Evolutionary conservation across 108 stramenopile species (phyloP).

Genomic region (Nitzschia sp.): DNA sequence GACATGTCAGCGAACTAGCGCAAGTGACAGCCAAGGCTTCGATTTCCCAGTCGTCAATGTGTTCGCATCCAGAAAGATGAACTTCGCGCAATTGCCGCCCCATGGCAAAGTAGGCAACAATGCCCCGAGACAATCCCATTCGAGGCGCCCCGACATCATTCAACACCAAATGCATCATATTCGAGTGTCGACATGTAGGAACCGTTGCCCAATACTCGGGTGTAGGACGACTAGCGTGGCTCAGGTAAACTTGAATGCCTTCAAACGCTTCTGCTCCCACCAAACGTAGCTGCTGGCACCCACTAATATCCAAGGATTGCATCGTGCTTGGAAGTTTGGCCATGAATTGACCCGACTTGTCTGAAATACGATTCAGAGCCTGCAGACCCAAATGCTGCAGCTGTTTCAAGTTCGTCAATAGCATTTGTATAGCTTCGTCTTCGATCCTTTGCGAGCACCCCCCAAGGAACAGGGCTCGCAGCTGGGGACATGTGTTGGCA

Average conservation of each 20-base stretch:
- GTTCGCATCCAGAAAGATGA: slow-evolving; percentile 35
- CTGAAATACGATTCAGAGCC: slow-evolving; percentile 8
- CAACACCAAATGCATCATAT: slow-evolving; percentile 19
- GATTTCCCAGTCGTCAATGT: slow-evolving; percentile 30
- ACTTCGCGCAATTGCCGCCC: slow-evolving; percentile 35
- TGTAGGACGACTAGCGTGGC: not conserved
- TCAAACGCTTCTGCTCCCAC: not conserved
- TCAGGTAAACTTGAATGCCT: not conserved
- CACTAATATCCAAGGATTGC: slow-evolving; percentile 22
- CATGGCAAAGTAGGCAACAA: slow-evolving; percentile 28
- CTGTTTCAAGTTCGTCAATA: slow-evolving; percentile 10
- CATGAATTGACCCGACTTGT: slow-evolving; percentile 5
- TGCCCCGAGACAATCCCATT: slow-evolving; percentile 12
- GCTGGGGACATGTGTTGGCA: not conserved
- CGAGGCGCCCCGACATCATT: slow-evolving; percentile 25
- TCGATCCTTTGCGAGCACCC: slow-evolving; percentile 32
- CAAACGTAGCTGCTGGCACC: slow-evolving; percentile 14
- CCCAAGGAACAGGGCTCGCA: slow-evolving; percentile 22
- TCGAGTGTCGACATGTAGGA: slow-evolving; percentile 7
- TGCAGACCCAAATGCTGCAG: slow-evolving; percentile 31
- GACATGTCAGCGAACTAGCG: slow-evolving; percentile 27
- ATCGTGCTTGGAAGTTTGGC: slow-evolving; percentile 8
- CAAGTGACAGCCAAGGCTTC: slow-evolving; percentile 35
- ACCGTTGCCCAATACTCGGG: not conserved
- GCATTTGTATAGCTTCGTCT: not conserved